phyloP scores from a whole-genome alignment of 345 rosid species.

The Aquilaria yunnanensis region DNA sequence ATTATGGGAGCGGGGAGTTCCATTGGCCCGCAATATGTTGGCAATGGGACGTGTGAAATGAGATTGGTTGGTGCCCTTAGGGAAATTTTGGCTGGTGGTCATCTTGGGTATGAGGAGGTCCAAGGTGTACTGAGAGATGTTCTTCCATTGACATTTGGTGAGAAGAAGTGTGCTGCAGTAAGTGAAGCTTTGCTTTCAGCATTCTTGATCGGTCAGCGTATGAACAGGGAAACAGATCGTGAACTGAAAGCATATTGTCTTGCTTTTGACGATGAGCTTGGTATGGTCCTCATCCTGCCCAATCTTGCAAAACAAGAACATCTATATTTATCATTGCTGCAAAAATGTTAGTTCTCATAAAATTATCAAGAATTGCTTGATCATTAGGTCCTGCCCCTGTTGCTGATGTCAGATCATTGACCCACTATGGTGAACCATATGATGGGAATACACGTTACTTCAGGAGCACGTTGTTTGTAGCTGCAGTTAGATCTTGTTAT shows the following conservation, averaged over 20 bases:
- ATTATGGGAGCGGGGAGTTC: slow-evolving; percentile 69
- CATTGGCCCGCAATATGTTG: slow-evolving; percentile 71
- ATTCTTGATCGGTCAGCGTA: slow-evolving; percentile 92
- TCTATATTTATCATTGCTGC: neutral
- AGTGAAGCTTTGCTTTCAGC: slow-evolving; percentile 90
- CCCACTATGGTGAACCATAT: slow-evolving; percentile 98
- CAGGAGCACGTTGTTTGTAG: slow-evolving; percentile 80
- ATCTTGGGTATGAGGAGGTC: slow-evolving; percentile 90
- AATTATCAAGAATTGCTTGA: slow-evolving; percentile 10
- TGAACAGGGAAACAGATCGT: slow-evolving; percentile 93
- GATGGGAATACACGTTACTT: slow-evolving; percentile 96
- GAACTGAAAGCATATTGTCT: slow-evolving; percentile 98
- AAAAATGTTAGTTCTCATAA: neutral
- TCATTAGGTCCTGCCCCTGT: slow-evolving; percentile 67
- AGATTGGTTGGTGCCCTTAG: slow-evolving; percentile 92
- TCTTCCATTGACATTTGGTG: slow-evolving; percentile 59
- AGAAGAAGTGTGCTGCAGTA: slow-evolving; percentile 43
- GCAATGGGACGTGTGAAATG: slow-evolving; percentile 70
- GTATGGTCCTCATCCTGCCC: slow-evolving; percentile 29
- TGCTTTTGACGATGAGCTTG: slow-evolving; percentile 90
- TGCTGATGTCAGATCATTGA: slow-evolving; percentile 90
- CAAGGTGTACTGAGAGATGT: slow-evolving; percentile 83
- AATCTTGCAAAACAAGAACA: neutral
- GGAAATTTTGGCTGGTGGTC: slow-evolving; percentile 95
- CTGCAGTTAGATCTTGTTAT: slow-evolving; percentile 92